Evolutionary conservation across 1,139 yeast species (phyloP), one percentile per base, ranked within the genome.

Genomic region (Suhomyces terraborum): DNA sequence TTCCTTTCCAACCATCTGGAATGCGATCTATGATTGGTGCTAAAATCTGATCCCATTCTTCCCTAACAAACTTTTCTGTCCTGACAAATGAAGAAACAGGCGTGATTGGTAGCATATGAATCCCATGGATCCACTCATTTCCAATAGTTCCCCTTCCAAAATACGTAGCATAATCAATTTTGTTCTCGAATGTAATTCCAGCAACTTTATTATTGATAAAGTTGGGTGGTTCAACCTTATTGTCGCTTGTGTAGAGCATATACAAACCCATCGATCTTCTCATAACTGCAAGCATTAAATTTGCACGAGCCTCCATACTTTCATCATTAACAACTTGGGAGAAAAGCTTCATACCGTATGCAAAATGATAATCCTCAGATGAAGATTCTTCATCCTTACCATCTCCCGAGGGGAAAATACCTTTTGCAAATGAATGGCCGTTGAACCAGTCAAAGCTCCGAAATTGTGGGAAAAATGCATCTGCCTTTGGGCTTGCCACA

Each of bases 401-500:
- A 50, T 72, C 77, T 2, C 73, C 73, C 27, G 69, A 62, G 12
- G 75, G 67, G 47, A 67, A 67, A 10, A 72, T 66, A 0, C 77
- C 77, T 43, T 69, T 73, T 2, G 77, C 77, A 57, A 67, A 72
- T 1, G 75, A 69, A 47, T 72, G 77, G 4, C 77, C 77, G 51
- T 69, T 73, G 47, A 57, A 72, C 72, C 74, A 72, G 49, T 71
- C 76, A 52, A 72, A 72, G 7, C 67, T 61, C 38, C 77, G 55
- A 10, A 61, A 67, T 41, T 67, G 70, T 2, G 77, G 77, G 53
- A 72, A 72, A 39, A 44, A 61, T 12, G 41, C 46, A 43, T 72
- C 77, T 7, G 48, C 46, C n/a, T 52, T 52, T 2, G 77, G 76
- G 46, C 62, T 71, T 14, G 76, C 75, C 4, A 64, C 66, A 51